These are phyloP conservation scores for Aegle marmelos DNA, from an alignment of 345 rosid genomes.

Conservation along the genomic window DNA sequence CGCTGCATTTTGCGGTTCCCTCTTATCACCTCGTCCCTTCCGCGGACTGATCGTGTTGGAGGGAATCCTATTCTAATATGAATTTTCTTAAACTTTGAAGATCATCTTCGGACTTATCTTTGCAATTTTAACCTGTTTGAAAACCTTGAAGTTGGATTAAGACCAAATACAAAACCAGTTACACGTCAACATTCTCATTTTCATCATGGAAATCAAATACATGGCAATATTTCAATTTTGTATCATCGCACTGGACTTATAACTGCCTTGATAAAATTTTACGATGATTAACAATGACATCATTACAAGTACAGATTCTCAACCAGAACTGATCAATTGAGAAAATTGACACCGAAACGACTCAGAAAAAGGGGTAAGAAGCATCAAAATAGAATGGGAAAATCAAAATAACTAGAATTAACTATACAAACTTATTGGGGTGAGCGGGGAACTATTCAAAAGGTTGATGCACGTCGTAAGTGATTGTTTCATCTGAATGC, in stretches of 20 bases:
- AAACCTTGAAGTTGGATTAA: background rate
- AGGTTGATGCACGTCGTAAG: no score
- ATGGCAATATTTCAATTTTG: background rate
- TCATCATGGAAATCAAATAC: background rate
- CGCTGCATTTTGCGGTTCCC: background rate
- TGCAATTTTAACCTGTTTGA: background rate
- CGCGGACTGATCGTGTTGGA: background rate
- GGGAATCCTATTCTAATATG: background rate
- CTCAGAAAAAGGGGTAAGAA: background rate
- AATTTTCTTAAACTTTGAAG: background rate
- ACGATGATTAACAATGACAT: background rate
- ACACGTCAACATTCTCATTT: background rate
- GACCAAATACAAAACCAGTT: background rate
- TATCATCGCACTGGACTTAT: background rate
- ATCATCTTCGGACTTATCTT: background rate
- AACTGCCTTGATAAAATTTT: background rate
- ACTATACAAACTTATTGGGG: no score
- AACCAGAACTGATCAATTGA: background rate
- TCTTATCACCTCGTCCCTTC: background rate
- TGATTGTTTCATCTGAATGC: slow-evolving; percentile 20
- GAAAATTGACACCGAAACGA: background rate
- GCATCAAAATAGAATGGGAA: no score
- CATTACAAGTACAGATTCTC: no score
- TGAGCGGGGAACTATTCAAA: no score
- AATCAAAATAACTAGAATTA: background rate